A percentile compares a stretch with the other conserved stretches of the same genome.
phyloP scores from a whole-genome alignment of 208 protist species.

The Trypanosoma boissoni region DNA sequence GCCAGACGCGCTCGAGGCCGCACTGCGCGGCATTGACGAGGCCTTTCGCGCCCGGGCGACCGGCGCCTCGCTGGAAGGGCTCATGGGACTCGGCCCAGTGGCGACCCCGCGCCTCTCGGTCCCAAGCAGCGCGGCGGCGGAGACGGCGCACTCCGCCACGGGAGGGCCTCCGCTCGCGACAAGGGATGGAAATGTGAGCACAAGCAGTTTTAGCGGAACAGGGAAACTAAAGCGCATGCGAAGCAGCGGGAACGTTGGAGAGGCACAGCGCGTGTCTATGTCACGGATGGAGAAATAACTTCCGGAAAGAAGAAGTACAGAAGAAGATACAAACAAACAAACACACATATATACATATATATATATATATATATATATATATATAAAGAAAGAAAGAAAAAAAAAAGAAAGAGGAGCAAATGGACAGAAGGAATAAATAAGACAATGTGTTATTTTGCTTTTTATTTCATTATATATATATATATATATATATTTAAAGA shows the following conservation, averaged over 20 bases:
- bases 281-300: not conserved
- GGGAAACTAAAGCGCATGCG: slow-evolving; percentile 16
- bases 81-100: slow-evolving; percentile 20
- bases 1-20: slow-evolving; percentile 23
- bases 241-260: slow-evolving; percentile 16
- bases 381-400: not conserved
- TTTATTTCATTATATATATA: not conserved
- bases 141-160: not conserved
- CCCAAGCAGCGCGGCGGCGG: not conserved
- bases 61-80: slow-evolving; percentile 19
- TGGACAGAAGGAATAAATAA: not conserved
- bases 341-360: not conserved
- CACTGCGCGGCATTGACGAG: slow-evolving; percentile 43
- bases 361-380: not conserved
- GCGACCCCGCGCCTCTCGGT: slow-evolving; percentile 8
- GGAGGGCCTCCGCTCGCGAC: not conserved
- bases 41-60: slow-evolving; percentile 22
- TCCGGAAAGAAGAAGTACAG: not conserved
- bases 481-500: too few species aligned
- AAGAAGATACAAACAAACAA: not conserved
- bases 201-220: not conserved
- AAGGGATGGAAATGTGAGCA: slow-evolving; percentile 12
- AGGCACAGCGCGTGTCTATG: slow-evolving; percentile 1
- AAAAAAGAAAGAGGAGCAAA: not conserved
- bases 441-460: slow-evolving; percentile 1